Percentiles rank a stretch among this genome's conserved stretches.
These are phyloP conservation scores for Rhynchosporium secalis DNA, from an alignment of 2,329 filamentous ascomycete species.

Conservation along the genomic window DNA sequence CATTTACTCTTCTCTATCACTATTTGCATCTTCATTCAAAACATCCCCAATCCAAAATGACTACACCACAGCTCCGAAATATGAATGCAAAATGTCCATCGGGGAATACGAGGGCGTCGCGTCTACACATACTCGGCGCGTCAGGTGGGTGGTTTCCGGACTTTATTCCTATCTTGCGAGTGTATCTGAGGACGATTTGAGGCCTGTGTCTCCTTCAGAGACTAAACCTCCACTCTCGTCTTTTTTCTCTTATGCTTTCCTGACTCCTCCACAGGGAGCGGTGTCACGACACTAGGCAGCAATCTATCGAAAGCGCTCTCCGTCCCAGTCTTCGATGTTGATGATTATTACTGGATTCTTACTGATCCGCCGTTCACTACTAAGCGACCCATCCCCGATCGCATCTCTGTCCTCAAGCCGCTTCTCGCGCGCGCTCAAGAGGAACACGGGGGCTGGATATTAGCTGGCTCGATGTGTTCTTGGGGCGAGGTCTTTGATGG, in stretches of 20 bases:
- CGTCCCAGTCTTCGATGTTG: conserved; percentile 21
- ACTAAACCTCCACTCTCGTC: no score
- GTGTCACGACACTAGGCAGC: conserved; percentile 22
- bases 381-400: conserved; percentile 15
- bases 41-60: background rate
- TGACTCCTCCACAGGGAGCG: background rate
- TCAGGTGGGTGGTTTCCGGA: conserved; percentile 6
- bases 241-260: no score
- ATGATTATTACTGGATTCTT: conserved; percentile 21
- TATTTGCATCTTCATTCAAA: no score
- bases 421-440: conserved; percentile 15
- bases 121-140: conserved; percentile 20
- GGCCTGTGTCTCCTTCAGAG: no score
- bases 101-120: conserved; percentile 17
- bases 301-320: conserved; percentile 19
- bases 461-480: conserved; percentile 17
- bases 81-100: conserved; percentile 8
- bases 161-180: no score
- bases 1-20: no score
- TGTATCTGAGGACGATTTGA: no score
- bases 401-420: conserved; percentile 19
- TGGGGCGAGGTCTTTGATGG: conserved; percentile 20
- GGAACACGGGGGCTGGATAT: conserved; percentile 20
- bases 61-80: conserved; percentile 5
- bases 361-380: conserved; percentile 23